Conservation (phyloP, 148 eudicot species). For the Dianthus caryophyllus region DNA sequence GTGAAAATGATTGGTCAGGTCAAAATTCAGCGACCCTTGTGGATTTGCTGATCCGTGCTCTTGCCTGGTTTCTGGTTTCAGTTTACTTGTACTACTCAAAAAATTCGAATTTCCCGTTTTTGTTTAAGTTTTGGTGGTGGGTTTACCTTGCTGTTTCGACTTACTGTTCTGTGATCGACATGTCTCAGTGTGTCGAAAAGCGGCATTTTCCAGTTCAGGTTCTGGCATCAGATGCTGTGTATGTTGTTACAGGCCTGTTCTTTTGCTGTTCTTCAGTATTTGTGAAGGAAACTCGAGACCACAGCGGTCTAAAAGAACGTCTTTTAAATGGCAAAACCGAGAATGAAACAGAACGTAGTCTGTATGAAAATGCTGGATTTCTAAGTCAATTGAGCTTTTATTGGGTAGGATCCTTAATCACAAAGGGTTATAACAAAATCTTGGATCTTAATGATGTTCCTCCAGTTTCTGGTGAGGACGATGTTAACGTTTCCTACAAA, state of each 20-base stretch:
- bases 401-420: conserved; percentile 34
- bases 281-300: conserved; percentile 18
- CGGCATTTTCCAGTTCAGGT: conserved; percentile 14
- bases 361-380: conserved; percentile 27
- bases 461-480: conserved; percentile 28
- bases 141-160: conserved; percentile 47
- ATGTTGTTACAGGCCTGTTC: conserved; percentile 26
- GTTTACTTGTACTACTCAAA: conserved; percentile 34
- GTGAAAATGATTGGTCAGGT: conserved; percentile 41
- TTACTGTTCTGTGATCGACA: conserved; percentile 46
- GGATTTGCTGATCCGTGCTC: conserved; percentile 33
- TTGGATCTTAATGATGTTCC: conserved; percentile 46
- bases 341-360: conserved; percentile 20
- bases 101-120: conserved; percentile 34
- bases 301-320: conserved; percentile 23
- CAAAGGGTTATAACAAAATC: conserved; percentile 33
- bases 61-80: conserved; percentile 42
- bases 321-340: conserved; percentile 24
- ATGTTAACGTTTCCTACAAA: conserved; percentile 27
- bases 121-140: conserved; percentile 66
- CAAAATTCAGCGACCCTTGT: conserved; percentile 35
- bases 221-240: conserved; percentile 28
- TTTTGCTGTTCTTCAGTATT: conserved; percentile 25
- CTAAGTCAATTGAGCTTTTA: conserved; percentile 31
- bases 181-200: conserved; percentile 11